Conservation (phyloP, 2,329 filamentous ascomycete species). For the Orbilia brochopaga region DNA sequence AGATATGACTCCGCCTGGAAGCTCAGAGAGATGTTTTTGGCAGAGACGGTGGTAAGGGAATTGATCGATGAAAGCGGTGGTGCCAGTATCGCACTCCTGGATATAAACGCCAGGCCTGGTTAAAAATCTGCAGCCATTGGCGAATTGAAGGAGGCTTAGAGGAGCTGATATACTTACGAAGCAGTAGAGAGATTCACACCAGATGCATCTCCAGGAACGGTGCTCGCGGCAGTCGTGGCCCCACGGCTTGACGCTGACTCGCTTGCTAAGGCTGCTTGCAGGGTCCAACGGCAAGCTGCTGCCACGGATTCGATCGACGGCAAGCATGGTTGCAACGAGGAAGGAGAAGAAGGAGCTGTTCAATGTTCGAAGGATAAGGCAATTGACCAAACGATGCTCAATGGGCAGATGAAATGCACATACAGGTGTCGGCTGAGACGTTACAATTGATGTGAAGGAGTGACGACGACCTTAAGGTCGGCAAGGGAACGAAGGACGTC, state of each 20-base stretch:
- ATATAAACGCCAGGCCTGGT: no score
- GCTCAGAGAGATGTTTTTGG: constrained; percentile 40
- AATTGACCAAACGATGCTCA: no score
- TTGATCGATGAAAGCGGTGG: constrained; percentile 41
- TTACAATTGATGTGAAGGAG: no score
- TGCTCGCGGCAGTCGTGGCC: constrained; percentile 49
- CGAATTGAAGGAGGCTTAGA: not conserved
- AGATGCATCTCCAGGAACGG: constrained; percentile 46
- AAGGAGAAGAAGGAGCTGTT: not conserved
- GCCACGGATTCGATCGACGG: constrained; percentile 22
- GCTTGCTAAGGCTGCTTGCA: constrained; percentile 33
- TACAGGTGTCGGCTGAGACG: no score
- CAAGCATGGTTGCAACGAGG: constrained; percentile 19
- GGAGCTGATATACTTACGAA: constrained; percentile 33
- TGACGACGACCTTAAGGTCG: no score
- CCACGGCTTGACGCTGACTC: constrained; percentile 48
- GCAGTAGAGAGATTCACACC: constrained; percentile 47
- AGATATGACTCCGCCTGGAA: constrained; percentile 22
- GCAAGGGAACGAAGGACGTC: no score
- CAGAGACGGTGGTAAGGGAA: constrained; percentile 47
- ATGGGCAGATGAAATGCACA: no score
- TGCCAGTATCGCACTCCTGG: constrained; percentile 48
- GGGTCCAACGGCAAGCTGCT: constrained; percentile 28
- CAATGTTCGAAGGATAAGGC: no score
- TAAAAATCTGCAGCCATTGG: no score